Evolutionary conservation across 164 flowering plant genomes (phyloP).

Genomic region (Tetracentron sinense): DNA sequence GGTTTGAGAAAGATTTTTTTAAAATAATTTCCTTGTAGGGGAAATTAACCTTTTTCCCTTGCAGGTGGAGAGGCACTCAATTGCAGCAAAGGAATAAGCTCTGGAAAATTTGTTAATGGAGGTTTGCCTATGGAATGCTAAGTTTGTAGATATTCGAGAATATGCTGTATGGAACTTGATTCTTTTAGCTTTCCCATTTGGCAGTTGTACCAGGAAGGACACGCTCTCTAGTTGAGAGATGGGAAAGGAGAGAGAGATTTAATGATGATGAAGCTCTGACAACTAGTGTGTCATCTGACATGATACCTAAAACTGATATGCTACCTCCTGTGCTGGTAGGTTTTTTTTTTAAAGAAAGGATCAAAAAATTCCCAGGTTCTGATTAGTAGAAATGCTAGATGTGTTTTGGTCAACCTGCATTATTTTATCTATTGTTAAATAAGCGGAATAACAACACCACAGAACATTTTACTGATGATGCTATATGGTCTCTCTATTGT

Average conservation of each 20-base stretch:
- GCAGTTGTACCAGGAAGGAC: conserved; percentile 79
- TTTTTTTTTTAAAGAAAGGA: neutral
- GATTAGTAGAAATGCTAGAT: neutral
- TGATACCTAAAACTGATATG: conserved; percentile 18
- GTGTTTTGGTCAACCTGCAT: neutral
- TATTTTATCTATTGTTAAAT: no score
- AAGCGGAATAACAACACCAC: neutral
- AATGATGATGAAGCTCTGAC: conserved; percentile 30
- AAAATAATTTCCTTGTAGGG: neutral
- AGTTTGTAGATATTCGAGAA: conserved; percentile 2
- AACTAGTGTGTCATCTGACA: conserved; percentile 15
- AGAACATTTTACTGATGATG: neutral
- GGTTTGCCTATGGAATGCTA: conserved; percentile 30
- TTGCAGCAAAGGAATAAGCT: conserved; percentile 22
- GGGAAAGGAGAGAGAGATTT: conserved; percentile 59
- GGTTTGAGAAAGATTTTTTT: neutral
- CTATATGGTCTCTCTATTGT: no score
- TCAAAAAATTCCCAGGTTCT: neutral
- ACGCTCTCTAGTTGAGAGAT: conserved; percentile 80
- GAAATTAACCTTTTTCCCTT: conserved; percentile 14
- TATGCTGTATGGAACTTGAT: conserved; percentile 3
- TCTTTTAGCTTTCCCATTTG: conserved; percentile 18
- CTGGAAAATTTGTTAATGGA: conserved; percentile 63
- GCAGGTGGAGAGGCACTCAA: conserved; percentile 38
- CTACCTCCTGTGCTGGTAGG: conserved; percentile 24